Base-by-base conservation (phyloP, 768 basidiomycete genomes). In the Coprinopsis strossmayeri region DNA sequence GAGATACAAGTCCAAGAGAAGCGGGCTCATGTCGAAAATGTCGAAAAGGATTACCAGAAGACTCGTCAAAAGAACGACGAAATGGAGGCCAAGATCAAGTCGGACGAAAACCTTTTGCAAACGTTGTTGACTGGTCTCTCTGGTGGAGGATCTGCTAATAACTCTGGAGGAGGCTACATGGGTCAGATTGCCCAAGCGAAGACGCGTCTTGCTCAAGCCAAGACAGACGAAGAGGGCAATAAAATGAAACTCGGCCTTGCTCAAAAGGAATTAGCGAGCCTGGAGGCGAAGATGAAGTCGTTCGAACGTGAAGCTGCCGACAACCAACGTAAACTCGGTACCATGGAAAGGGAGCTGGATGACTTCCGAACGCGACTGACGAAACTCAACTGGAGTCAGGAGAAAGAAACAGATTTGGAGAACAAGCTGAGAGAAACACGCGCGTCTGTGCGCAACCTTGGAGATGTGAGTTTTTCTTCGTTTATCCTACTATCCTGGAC, bases 51-150 rank as follows among this genome's bases (percentile, higher is more conserved):
- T 0, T 87, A 84, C 64, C 71, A 72, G 46, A 68, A 68, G 7
- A 69, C 90, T 49, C 91, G 91, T 58, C 76, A 84, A 4, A 76
- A 79, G 43, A 82, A 94, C 59, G 77, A 76, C 37, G 62, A 71
- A 0, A 72, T 81, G 1, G 73, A 81, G 48, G 68, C 74, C 3
- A 76, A 81, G 24, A 75, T 95, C 7, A 62, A 76, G 12, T 86
- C 80, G 17, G 77, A 84, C 13, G 94, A 98, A 64, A 91, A 93
- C 57, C 84, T 98, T n/a, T 75, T 98, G 0, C 95, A 98, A 64
- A 91, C 91, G 0, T 81, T 98, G 17, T 74, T 95, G 40, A 98
- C 95, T 0, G 96, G 96, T 37, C 79, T 97, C 9, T 82, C 92
- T 1, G 85, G 87, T 3, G 74, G 70, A 34, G 23, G 5, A 11